A percentile compares a stretch with the other conserved stretches of the same genome.
Evolutionary conservation across 306 rosid species (phyloP).

Genomic region (Quercus variabilis): DNA sequence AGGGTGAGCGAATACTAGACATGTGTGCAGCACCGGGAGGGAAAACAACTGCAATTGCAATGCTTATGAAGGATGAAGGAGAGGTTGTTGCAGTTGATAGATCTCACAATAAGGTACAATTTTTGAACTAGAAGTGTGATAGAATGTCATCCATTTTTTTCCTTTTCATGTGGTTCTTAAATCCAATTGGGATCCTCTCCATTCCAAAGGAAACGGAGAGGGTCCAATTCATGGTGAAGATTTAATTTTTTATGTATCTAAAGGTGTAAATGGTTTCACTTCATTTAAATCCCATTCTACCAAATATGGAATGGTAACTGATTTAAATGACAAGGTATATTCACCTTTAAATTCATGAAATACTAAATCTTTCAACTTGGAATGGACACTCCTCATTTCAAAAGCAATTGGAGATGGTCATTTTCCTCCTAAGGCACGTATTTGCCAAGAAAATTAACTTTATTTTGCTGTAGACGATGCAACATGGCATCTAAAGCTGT

Average conservation of each 20-base stretch:
- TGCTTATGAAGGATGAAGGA: constrained; percentile 90
- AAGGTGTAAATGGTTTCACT: no score
- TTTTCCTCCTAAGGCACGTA: background rate
- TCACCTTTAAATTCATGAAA: no score
- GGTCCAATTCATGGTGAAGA: no score
- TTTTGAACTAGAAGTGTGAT: constrained; percentile 13
- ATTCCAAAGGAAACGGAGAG: no score
- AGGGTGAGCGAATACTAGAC: constrained; percentile 82
- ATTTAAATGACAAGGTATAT: no score
- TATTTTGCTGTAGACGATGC: background rate
- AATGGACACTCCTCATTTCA: no score
- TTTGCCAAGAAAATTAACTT: background rate
- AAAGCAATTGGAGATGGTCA: no score
- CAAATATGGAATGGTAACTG: no score
- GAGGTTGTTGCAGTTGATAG: constrained; percentile 87
- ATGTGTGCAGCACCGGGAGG: constrained; percentile 99
- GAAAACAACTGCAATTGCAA: constrained; percentile 93
- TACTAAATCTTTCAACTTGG: no score
- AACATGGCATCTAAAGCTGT: background rate
- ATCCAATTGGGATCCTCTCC: background rate
- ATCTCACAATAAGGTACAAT: constrained; percentile 89
- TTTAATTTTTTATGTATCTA: no score
- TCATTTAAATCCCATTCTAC: no score
- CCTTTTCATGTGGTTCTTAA: constrained; percentile 1
- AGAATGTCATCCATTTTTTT: constrained; percentile 12